phyloP scores from a whole-genome alignment of 805 yeast genomes.

The Ogataea dorogensis region DNA sequence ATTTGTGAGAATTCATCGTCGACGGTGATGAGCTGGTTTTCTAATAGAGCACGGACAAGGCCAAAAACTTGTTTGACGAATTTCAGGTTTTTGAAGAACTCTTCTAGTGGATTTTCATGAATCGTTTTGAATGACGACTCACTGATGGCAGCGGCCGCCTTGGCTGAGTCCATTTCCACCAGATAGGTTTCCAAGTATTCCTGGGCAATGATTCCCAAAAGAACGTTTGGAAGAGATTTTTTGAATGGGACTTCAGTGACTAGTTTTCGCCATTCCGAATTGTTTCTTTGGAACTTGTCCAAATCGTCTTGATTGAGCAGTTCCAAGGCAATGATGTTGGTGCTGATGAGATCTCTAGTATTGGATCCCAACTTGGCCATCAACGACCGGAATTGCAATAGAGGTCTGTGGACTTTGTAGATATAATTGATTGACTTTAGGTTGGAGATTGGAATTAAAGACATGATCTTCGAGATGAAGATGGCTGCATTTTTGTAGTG shows the following conservation, averaged over 20 bases:
- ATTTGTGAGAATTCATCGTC: conserved; percentile 12
- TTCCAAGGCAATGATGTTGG: conserved; percentile 48
- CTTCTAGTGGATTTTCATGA: conserved; percentile 22
- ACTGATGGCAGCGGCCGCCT: conserved; percentile 15
- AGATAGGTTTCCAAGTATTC: conserved; percentile 43
- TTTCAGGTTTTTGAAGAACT: conserved; percentile 23
- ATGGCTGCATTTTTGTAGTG: conserved; percentile 37
- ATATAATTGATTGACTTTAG: conserved; percentile 51
- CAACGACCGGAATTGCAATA: conserved; percentile 66
- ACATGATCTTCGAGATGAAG: conserved; percentile 48
- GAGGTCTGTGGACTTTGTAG: conserved; percentile 68
- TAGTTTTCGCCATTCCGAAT: conserved; percentile 57
- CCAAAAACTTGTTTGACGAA: conserved; percentile 26
- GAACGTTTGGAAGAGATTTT: conserved; percentile 53
- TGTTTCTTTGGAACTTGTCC: conserved; percentile 45
- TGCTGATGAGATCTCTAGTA: conserved; percentile 55
- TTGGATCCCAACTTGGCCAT: conserved; percentile 50
- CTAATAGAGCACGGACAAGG: conserved; percentile 21
- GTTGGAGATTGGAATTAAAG: conserved; percentile 47
- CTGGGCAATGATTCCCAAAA: conserved; percentile 60
- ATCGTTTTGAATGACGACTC: conserved; percentile 20
- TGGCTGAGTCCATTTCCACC: conserved; percentile 16
- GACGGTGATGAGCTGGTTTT: conserved; percentile 17
- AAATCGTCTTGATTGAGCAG: conserved; percentile 50
- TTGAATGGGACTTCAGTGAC: conserved; percentile 62